Evolutionary conservation across 2,329 filamentous ascomycete species (phyloP).

Genomic region (Ceratocystis colombiana): DNA sequence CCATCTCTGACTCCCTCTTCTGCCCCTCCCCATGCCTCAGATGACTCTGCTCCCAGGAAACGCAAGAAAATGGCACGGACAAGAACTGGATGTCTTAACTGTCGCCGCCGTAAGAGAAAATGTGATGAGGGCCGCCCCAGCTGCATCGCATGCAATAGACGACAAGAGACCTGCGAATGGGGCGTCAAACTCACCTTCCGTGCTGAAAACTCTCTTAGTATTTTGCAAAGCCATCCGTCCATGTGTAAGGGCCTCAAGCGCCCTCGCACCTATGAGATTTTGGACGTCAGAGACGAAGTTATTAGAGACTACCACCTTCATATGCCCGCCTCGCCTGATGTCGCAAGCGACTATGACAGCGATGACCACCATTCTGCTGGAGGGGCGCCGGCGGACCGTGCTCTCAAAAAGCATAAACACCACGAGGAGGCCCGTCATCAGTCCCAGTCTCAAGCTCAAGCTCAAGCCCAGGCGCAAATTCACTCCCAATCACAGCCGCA

Average conservation of each 20-base stretch:
- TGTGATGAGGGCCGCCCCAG: slow-evolving; percentile 34
- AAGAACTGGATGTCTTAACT: slow-evolving; percentile 34
- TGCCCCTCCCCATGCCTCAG: neutral
- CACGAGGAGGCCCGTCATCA: neutral
- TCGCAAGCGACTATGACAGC: slow-evolving; percentile 24
- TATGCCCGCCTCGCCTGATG: slow-evolving; percentile 25
- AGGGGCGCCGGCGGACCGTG: neutral
- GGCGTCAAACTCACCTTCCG: slow-evolving; percentile 35
- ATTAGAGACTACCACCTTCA: slow-evolving; percentile 33
- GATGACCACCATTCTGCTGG: slow-evolving; percentile 12
- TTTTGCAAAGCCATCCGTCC: slow-evolving; percentile 32
- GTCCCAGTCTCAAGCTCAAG: neutral
- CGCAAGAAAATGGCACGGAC: slow-evolving; percentile 32
- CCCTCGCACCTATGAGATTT: slow-evolving; percentile 33
- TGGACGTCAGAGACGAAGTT: slow-evolving; percentile 34
- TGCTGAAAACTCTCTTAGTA: slow-evolving; percentile 33
- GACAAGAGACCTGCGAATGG: slow-evolving; percentile 33
- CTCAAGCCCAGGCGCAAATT: neutral
- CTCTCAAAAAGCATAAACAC: slow-evolving; percentile 1
- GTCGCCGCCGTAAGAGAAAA: slow-evolving; percentile 35
- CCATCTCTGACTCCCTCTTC: neutral
- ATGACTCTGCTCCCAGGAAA: slow-evolving; percentile 23
- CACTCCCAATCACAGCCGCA: neutral
- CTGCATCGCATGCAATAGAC: slow-evolving; percentile 33
- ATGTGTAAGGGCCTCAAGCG: slow-evolving; percentile 31